Evolutionary conservation across 768 basidiomycete species (phyloP).

Genomic region (Suillus discolor): DNA sequence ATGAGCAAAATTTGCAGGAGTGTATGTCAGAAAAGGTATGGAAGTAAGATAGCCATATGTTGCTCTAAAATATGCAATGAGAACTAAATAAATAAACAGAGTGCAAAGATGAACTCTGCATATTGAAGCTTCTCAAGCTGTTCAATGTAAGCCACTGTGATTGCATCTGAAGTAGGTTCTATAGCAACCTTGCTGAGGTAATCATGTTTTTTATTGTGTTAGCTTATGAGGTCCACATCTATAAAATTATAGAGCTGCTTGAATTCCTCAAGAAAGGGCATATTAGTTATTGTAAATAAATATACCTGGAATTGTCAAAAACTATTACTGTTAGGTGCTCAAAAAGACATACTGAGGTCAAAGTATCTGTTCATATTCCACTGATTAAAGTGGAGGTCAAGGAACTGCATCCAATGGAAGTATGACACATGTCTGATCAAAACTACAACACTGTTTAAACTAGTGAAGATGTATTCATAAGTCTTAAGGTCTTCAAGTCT

Average conservation of each 20-base stretch:
- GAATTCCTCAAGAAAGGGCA: slow-evolving; percentile 1
- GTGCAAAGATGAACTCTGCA: not conserved
- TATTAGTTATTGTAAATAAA: slow-evolving; percentile 19
- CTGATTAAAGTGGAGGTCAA: slow-evolving; percentile 13
- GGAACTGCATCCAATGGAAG: slow-evolving; percentile 24
- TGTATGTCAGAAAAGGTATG: slow-evolving; percentile 17
- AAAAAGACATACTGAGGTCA: slow-evolving; percentile 7
- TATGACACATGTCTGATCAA: slow-evolving; percentile 12
- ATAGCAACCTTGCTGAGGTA: not conserved
- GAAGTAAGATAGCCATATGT: slow-evolving; percentile 13
- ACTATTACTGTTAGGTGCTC: not conserved
- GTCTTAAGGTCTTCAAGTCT: slow-evolving; percentile 24
- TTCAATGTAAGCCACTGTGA: slow-evolving; percentile 12
- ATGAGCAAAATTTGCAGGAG: slow-evolving; percentile 17
- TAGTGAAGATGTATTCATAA: slow-evolving; percentile 20
- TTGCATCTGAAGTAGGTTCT: slow-evolving; percentile 25
- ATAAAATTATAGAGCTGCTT: not conserved
- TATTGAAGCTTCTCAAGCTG: slow-evolving; percentile 7
- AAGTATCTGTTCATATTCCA: slow-evolving; percentile 4
- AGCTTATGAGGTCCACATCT: not conserved
- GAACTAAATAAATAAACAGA: not conserved
- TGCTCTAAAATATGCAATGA: slow-evolving; percentile 10
- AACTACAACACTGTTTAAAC: slow-evolving; percentile 12
- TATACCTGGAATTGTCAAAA: slow-evolving; percentile 9
- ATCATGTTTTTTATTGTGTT: not conserved